Evolutionary conservation across 1,284 basidiomycete genomes (phyloP), one percentile per base, ranked within the genome.

Genomic region (Puccinia coronata): DNA sequence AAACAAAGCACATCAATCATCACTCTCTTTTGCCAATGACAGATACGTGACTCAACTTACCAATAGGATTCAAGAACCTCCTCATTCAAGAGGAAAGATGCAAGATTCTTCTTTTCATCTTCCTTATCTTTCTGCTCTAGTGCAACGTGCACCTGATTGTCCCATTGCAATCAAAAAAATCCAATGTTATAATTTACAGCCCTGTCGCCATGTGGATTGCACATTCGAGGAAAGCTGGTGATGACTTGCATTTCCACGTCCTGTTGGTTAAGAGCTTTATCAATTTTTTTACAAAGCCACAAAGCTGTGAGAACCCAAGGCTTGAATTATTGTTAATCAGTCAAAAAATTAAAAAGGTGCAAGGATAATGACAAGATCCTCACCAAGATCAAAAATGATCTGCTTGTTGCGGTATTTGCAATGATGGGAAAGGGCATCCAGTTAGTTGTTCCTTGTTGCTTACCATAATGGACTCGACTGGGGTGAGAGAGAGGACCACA

Each of bases 401-500:
- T 69, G 65, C 36, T n/a, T 5, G 25, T 69, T 69, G 18, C 25
- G 65, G 39, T 43, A 69, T 41, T 28, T 41, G 39, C n/a, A n/a
- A n/a, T n/a, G n/a, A n/a, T n/a, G n/a, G n/a, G n/a, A n/a, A n/a
- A n/a, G n/a, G n/a, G n/a, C n/a, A n/a, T n/a, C n/a, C n/a, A n/a
- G n/a, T n/a, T n/a, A n/a, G n/a, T n/a, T n/a, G n/a, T n/a, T n/a
- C n/a, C n/a, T n/a, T n/a, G n/a, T n/a, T n/a, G n/a, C n/a, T n/a
- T n/a, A n/a, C n/a, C n/a, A n/a, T n/a, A 73, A 28, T 3, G 71
- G 51, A 73, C 71, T 36, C 9, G 59, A 18, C 51, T 51, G 18
- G 0, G 71, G 20, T 14, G 65, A 69, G 4, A 69, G 25, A 9
- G n/a, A 12, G 3, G 80, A 75, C 74, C 74, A 77, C n/a, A n/a